phyloP scores from a whole-genome alignment of 2,329 filamentous ascomycete genomes.

The Aspergillus chevalieri region DNA sequence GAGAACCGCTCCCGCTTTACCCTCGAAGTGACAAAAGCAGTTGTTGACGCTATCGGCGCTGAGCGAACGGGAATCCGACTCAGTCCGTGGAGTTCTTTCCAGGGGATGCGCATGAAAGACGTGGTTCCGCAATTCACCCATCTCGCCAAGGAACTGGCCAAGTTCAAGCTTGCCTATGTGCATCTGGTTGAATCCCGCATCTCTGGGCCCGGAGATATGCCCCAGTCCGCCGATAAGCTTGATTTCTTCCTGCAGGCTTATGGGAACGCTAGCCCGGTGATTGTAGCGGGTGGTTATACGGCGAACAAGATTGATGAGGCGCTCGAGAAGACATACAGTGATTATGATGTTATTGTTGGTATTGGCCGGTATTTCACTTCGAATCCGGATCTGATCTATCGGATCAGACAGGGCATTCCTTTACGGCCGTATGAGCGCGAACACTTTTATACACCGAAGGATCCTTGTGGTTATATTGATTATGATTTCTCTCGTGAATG shows the following conservation, averaged over 20 bases:
- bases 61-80: neutral
- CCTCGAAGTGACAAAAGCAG: neutral
- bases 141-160: neutral
- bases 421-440: slow-evolving; percentile 36
- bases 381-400: slow-evolving; percentile 22
- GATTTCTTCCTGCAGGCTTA: neutral
- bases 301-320: neutral
- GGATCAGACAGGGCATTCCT: slow-evolving; percentile 32
- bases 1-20: neutral
- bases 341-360: neutral
- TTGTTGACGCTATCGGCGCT: neutral
- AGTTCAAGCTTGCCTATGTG: neutral
- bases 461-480: slow-evolving; percentile 35
- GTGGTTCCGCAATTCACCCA: neutral
- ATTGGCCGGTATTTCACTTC: neutral
- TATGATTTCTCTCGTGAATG: slow-evolving; percentile 21
- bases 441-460: slow-evolving; percentile 37
- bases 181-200: neutral
- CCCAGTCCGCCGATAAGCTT: neutral
- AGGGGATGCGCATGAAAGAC: neutral
- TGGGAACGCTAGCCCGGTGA: neutral
- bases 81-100: neutral
- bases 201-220: neutral
- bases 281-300: neutral
- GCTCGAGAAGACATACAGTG: neutral